Base-by-base conservation (phyloP, 2,329 filamentous ascomycete species). In the Ophidiomyces ophidiicola region DNA sequence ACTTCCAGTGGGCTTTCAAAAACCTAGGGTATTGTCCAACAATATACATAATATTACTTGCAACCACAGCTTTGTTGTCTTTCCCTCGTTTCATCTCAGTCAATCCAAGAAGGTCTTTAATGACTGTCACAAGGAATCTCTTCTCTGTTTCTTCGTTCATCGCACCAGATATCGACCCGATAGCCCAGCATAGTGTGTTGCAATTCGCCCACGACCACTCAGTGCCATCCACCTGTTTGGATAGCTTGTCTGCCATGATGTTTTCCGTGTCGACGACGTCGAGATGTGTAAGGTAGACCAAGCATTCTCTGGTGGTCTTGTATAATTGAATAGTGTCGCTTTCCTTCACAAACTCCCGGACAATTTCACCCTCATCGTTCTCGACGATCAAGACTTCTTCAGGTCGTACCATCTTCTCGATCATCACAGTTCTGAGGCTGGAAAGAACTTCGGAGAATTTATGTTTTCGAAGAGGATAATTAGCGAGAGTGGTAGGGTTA, bases 81-180 rank as follows among this genome's bases (percentile, higher is more conserved):
- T 98, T 98, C 46, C 90, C 90, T 39, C 92, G 83, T 69, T 98
- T 98, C 87, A 94, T 94, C 62, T 98, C 90, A 0, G 90, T 98
- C 41, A 98, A 70, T 1, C 90, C 92, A 19, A 98, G 76, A 5
- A 98, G 76, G 55, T 98, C 90, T 67, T 98, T 98, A 53, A 98
- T 98, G 40, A 98, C 92, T 0, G 90, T 98, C 35, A 98, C 90
- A 29, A 98, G 68, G 70, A 98, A 98, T 7, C 90, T 77, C 69
- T 98, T 98, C 64, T 98, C 90, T 0, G 90, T 98, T 61, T 98
- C 90, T 57, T 98, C 90, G 56, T 94, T 98, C 90, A 98, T 98
- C 37, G 90, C 90, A 41, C 94, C 76, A 1, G 92, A 98, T 50
- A 98, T 98, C 7, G 90, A 98, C 28, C 90, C 90, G 52, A 98